Conservation (phyloP, 2,329 filamentous ascomycete species). For the Tolypocladium sp. region DNA sequence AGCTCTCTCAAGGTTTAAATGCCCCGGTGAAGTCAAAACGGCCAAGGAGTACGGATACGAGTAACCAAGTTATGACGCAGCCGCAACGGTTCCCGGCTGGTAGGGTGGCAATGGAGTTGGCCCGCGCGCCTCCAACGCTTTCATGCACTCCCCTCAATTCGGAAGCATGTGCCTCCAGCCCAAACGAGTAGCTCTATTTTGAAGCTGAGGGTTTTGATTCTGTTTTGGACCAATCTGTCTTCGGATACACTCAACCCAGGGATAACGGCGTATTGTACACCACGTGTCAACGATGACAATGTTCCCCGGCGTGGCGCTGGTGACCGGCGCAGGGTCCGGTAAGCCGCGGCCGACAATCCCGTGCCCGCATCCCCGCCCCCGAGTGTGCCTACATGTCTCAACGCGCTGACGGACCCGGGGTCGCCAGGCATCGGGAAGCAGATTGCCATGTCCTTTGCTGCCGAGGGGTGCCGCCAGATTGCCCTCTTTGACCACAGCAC, state of each 20-base stretch:
- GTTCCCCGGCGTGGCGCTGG: conserved; percentile 19
- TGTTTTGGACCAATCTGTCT: background rate
- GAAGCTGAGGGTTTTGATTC: too few species aligned
- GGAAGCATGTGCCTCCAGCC: background rate
- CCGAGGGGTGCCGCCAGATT: conserved; percentile 32
- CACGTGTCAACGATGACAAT: conserved; percentile 8
- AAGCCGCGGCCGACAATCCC: background rate
- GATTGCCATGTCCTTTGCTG: conserved; percentile 22
- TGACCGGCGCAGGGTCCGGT: conserved; percentile 23
- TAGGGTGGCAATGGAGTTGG: too few species aligned
- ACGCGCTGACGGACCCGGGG: background rate
- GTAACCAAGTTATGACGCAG: background rate
- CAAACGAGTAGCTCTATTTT: background rate
- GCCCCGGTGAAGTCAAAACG: background rate
- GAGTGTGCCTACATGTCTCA: background rate
- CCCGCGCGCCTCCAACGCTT: background rate
- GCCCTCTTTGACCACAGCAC: conserved; percentile 28
- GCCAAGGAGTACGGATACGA: background rate
- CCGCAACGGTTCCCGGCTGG: background rate
- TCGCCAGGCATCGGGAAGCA: background rate
- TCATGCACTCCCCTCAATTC: background rate
- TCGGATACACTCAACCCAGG: background rate
- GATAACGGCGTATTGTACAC: background rate
- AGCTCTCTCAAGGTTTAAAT: background rate
- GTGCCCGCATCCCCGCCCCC: background rate